A percentile compares a stretch with the other conserved stretches of the same genome.
Conservation (phyloP, 2,329 filamentous ascomycete genomes). For the Lanzia echinophila region DNA sequence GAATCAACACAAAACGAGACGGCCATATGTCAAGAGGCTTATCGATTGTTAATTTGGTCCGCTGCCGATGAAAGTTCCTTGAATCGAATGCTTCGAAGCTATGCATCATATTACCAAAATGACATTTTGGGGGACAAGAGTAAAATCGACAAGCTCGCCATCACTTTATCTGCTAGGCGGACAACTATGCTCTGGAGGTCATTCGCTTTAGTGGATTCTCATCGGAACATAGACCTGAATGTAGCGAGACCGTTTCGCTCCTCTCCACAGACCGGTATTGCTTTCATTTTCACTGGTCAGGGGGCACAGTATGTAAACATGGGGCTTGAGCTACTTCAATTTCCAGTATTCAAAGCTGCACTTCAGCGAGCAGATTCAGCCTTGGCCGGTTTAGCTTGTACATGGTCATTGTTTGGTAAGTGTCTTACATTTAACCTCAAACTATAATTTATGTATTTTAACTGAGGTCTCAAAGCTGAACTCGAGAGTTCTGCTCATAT, state of each 20-base stretch:
- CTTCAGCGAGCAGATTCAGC: neutral
- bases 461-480: too few relatives aligned
- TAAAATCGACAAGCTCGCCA: constrained; percentile 1
- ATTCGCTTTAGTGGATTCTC: neutral
- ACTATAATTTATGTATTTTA: too few relatives aligned
- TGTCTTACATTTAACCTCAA: neutral
- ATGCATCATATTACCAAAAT: neutral
- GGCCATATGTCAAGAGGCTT: too few relatives aligned
- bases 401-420: neutral
- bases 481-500: neutral
- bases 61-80: too few relatives aligned
- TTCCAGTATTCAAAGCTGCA: constrained; percentile 1
- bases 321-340: constrained; percentile 15
- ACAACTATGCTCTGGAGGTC: constrained; percentile 4
- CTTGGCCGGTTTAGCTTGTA: neutral
- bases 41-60: too few relatives aligned
- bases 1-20: too few relatives aligned
- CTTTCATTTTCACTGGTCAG: constrained; percentile 26
- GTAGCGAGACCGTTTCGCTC: neutral
- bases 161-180: constrained; percentile 8
- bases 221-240: too few relatives aligned
- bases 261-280: neutral
- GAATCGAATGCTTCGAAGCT: neutral
- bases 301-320: constrained; percentile 24
- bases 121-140: neutral